A percentile compares a stretch with the other conserved stretches of the same genome.
phyloP scores from a whole-genome alignment of 108 stramenopile genomes.

The Fragilaria radians region DNA sequence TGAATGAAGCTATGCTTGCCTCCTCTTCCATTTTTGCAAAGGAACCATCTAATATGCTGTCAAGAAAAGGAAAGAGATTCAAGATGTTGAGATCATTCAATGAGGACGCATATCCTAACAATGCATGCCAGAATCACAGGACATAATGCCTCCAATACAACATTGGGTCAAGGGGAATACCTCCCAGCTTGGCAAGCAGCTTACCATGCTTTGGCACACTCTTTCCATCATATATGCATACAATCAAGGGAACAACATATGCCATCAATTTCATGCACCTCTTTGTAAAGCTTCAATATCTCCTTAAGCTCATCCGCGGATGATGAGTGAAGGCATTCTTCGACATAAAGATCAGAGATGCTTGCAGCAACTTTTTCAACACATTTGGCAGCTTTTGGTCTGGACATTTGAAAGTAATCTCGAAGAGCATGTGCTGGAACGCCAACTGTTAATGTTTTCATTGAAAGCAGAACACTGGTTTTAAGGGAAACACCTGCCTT shows the following conservation, averaged over 20 bases:
- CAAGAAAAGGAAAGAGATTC: not conserved
- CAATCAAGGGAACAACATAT: conserved; percentile 15
- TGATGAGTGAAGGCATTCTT: conserved; percentile 8
- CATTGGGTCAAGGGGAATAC: not conserved
- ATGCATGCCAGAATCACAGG: conserved; percentile 1
- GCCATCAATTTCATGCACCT: conserved; percentile 1
- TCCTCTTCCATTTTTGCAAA: not conserved
- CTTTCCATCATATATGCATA: conserved; percentile 16
- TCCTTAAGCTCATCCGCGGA: conserved; percentile 5
- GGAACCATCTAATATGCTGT: conserved; percentile 2
- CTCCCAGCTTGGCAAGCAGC: not conserved
- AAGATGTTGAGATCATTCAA: conserved; percentile 15
- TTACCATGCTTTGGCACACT: conserved; percentile 15
- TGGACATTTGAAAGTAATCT: conserved; percentile 16
- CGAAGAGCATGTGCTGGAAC: conserved; percentile 2
- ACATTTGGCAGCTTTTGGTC: not conserved
- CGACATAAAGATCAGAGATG: conserved; percentile 1
- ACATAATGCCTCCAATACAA: conserved; percentile 10
- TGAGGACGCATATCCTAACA: conserved; percentile 3
- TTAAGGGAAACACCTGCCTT: not conserved
- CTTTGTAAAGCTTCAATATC: conserved; percentile 2
- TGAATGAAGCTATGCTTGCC: conserved; percentile 2
- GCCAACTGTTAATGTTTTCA: conserved; percentile 11
- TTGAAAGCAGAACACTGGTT: conserved; percentile 3
- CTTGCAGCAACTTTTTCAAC: conserved; percentile 1